Evolutionary conservation across 1,284 basidiomycete genomes (phyloP), one percentile per base, ranked within the genome.

Genomic region (Ceratobasidium sp.): DNA sequence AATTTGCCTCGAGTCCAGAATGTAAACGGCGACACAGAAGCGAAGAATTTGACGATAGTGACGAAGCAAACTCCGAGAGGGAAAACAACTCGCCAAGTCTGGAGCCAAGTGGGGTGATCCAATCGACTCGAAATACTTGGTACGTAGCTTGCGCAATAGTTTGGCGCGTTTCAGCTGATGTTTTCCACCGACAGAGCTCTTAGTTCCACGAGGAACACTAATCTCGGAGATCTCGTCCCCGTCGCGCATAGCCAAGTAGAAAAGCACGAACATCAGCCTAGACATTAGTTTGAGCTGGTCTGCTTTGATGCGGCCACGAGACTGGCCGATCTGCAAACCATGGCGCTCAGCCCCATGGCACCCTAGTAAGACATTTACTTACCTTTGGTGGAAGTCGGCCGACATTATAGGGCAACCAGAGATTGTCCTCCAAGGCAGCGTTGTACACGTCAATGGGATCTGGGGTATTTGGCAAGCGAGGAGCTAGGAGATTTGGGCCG

Each of bases 351-450:
- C 6, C 1, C 14, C 35, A n/a, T n/a, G n/a, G 59, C 8, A 23
- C 12, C 20, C 1, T 14, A n/a, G 48, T 16, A 14, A 7, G 48
- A 14, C 30, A 27, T 52, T n/a, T 1, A 66, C 73, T 33, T 30
- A 66, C 73, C 62, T 75, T 65, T n/a, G 73, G 73, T 0, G 73
- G 73, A 3, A 54, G 44, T 23, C 62, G 3, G 1, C 27, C 23
- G 20, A 46, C 41, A 41, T 44, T 67, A 2, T 57, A 67, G 0
- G 64, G 74, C 2, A 76, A 20, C 64, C 74, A 76, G 64, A 76
- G 30, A 8, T 46, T 18, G 30, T 33, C 38, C n/a, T 67, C 54
- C 0, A 76, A n/a, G 20, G 62, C 66, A 0, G n/a, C 1, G 23
- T 67, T 76, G 41, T 60, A 76, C 8, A 57, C 0, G 0, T 44